Evolutionary conservation across 1,284 basidiomycete species (phyloP), one percentile per base, ranked within the genome.

Genomic region (Melampsora abietis-canadensis): DNA sequence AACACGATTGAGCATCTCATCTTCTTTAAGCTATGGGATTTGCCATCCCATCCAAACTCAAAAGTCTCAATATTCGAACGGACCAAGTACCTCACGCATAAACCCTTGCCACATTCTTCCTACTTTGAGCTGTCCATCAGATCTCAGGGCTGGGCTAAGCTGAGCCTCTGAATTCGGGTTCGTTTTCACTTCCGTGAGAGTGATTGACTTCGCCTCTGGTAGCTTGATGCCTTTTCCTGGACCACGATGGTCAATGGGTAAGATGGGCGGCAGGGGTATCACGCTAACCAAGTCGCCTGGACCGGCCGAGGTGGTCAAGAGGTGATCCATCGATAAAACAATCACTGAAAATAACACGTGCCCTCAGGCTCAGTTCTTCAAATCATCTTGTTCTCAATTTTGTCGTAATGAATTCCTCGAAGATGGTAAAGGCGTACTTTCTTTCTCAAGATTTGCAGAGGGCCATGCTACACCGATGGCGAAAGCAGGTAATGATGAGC

Each of bases 381-480:
- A 40, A 40, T 40, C 40, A 40, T 40, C 40, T 12, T 40, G 40
- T 12, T 10, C 14, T 40, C 40, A 40, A 40, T 40, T 40, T 14
- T 40, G 40, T 40, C 14, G 40, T 12, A 40, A 40, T 10, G 40
- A 14, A 40, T 40, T 3, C 40, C 40, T 40, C 40, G 40, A 40
- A 40, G 14, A 40, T 40, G 40, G 40, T 12, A 40, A 12, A 40
- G n/a, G 51, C 51, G n/a, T 54, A 54, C 51, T 21, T 54, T 54
- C 51, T 54, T 54, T 54, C 27, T 54, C 51, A 19, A 54, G 51
- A 14, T 54, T 54, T 10, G 40, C 37, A 14, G 67, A 68, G 31
- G 67, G 67, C 67, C 66, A 68, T 17, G 48, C 48, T 31, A 57
- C 51, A 21, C 66, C 66, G n/a, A 68, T 68, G n/a, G 66, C 54